These are phyloP conservation scores for Trypanosoma boissoni DNA, from an alignment of 208 protist species.

Conservation along the genomic window DNA sequence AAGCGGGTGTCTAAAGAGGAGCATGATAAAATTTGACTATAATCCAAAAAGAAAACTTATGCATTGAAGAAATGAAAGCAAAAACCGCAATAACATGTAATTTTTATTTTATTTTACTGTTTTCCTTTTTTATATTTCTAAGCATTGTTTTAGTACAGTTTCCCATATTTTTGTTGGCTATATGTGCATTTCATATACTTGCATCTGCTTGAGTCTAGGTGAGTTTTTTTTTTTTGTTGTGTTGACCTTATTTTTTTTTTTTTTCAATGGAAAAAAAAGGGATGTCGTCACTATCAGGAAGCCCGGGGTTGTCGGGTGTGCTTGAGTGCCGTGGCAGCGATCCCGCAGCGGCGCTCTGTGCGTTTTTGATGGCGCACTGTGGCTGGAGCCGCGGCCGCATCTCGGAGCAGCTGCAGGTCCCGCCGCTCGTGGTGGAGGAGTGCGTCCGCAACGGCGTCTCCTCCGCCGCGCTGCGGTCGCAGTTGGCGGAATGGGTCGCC, in stretches of 20 bases:
- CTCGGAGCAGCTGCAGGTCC: conserved; percentile 51
- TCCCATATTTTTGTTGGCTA: too few species aligned
- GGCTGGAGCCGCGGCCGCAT: conserved; percentile 38
- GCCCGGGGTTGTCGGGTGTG: background rate
- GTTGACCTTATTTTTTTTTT: conserved; percentile 26
- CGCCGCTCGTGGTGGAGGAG: conserved; percentile 71
- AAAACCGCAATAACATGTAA: too few species aligned
- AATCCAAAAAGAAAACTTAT: too few species aligned
- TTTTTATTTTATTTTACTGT: conserved; percentile 3
- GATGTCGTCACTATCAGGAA: background rate
- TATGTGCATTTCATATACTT: too few species aligned
- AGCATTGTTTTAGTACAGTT: background rate
- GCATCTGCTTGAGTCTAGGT: too few species aligned
- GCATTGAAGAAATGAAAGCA: too few species aligned
- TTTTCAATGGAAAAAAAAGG: background rate
- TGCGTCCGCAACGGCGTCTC: conserved; percentile 67
- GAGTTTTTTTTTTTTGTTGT: conserved; percentile 9
- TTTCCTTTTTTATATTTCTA: background rate
- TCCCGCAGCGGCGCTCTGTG: conserved; percentile 58
- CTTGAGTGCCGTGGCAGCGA: conserved; percentile 20
- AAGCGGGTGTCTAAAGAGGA: too few species aligned
- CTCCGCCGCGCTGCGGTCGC: conserved; percentile 48
- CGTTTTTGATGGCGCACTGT: conserved; percentile 53
- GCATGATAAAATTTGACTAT: too few species aligned
- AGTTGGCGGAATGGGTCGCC: conserved; percentile 63